These are phyloP conservation scores for Orbilia quercus DNA, from an alignment of 2,329 filamentous ascomycete genomes.

Conservation along the genomic window DNA sequence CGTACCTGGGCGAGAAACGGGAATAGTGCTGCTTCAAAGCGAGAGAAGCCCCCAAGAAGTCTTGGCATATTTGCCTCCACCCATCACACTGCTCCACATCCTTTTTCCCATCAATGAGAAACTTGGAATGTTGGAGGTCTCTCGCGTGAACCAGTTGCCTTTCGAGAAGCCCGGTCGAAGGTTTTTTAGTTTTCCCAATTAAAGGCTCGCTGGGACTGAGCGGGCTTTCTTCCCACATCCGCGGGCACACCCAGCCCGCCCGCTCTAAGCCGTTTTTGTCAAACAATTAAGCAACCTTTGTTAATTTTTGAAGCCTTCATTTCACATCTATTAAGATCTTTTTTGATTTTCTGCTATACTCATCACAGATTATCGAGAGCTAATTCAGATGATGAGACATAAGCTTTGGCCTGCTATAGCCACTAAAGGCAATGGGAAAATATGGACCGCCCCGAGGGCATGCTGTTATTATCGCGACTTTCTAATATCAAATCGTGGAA, in stretches of 20 bases:
- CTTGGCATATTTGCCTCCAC: constrained; percentile 49
- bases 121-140: constrained; percentile 32
- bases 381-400: constrained; percentile 32
- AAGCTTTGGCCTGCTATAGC: constrained; percentile 24
- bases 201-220: constrained; percentile 49
- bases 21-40: constrained; percentile 48
- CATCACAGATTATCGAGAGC: constrained; percentile 26
- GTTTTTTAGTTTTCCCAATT: constrained; percentile 45
- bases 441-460: constrained; percentile 10
- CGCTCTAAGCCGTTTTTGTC: constrained; percentile 52
- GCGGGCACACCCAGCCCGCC: constrained; percentile 54
- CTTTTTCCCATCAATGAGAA: constrained; percentile 56
- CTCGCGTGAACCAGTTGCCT: constrained; percentile 55
- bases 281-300: constrained; percentile 28
- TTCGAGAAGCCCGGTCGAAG: constrained; percentile 56
- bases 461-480: constrained; percentile 24
- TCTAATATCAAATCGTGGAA: constrained; percentile 33
- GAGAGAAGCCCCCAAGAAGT: constrained; percentile 16
- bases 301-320: constrained; percentile 31
- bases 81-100: constrained; percentile 30
- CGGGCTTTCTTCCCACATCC: constrained; percentile 56
- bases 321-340: constrained; percentile 36
- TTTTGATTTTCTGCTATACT: constrained; percentile 1
- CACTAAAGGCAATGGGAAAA: constrained; percentile 6
- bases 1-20: constrained; percentile 42